Conservation (phyloP, 78 protist genomes). For the Monosiga brevicollis region DNA sequence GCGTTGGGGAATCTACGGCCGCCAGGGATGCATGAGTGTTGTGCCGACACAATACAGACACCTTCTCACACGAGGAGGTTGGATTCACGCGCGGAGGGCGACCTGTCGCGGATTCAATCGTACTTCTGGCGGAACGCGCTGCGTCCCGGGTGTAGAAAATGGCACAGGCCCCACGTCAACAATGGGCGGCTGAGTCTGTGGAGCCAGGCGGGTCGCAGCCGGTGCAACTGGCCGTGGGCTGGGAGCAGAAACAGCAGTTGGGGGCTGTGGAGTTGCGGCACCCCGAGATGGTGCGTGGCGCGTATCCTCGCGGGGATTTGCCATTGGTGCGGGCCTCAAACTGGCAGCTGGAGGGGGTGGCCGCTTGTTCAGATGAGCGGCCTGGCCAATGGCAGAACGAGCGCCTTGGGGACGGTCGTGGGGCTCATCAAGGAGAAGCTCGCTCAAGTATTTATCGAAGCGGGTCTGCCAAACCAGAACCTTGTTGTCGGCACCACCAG, state of each 20-base stretch:
- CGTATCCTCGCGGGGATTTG: too few species aligned
- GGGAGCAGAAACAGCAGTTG: too few species aligned
- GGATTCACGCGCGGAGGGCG: neutral
- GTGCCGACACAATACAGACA: neutral
- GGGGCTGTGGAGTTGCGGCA: too few species aligned
- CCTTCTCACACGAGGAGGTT: neutral
- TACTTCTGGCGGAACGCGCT: neutral
- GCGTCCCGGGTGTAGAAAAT: too few species aligned
- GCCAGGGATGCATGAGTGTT: neutral
- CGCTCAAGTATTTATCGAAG: conserved; percentile 25
- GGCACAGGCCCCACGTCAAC: too few species aligned
- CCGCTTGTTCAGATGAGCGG: neutral
- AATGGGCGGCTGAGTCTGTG: too few species aligned
- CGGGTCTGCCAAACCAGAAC: conserved; percentile 68
- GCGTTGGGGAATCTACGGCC: neutral
- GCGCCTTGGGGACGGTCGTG: neutral
- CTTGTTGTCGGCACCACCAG: conserved; percentile 47
- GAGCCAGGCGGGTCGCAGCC: too few species aligned
- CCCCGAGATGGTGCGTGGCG: too few species aligned
- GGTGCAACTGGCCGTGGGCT: too few species aligned
- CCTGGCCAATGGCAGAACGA: neutral
- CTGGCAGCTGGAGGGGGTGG: neutral
- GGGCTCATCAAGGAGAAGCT: neutral
- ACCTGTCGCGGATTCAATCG: neutral
- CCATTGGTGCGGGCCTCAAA: neutral